Conservation (phyloP, 768 basidiomycete genomes). For the Lactarius hatsudake region DNA sequence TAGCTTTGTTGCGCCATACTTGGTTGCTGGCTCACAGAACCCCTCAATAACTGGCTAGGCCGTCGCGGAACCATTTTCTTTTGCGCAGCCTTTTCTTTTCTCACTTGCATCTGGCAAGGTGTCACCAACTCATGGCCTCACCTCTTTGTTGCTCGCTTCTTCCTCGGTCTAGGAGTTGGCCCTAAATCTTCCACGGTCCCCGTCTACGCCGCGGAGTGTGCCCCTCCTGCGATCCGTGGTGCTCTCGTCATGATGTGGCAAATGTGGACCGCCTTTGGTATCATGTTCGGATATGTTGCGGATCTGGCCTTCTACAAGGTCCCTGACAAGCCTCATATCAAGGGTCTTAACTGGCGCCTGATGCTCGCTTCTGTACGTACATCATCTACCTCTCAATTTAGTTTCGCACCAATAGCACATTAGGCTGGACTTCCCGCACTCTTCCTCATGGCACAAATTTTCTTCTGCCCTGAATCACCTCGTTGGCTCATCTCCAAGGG, state of each 20-base stretch:
- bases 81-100: slow-evolving; percentile 42
- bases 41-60: slow-evolving; percentile 59
- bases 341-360: slow-evolving; percentile 77
- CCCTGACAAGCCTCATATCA: slow-evolving; percentile 44
- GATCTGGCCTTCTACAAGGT: slow-evolving; percentile 62
- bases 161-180: slow-evolving; percentile 54
- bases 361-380: slow-evolving; percentile 72
- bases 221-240: slow-evolving; percentile 80
- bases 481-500: slow-evolving; percentile 84
- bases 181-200: slow-evolving; percentile 63
- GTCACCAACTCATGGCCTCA: slow-evolving; percentile 57
- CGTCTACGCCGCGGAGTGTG: slow-evolving; percentile 71
- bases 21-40: slow-evolving; percentile 66
- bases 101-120: slow-evolving; percentile 54
- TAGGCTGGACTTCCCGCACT: slow-evolving; percentile 44
- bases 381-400: slow-evolving; percentile 17
- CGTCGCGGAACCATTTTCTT: slow-evolving; percentile 55
- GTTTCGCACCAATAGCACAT: background rate
- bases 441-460: slow-evolving; percentile 42
- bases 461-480: slow-evolving; percentile 64
- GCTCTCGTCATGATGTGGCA: slow-evolving; percentile 92
- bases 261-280: slow-evolving; percentile 87
- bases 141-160: slow-evolving; percentile 52
- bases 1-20: slow-evolving; percentile 52
- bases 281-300: slow-evolving; percentile 67